phyloP scores from a whole-genome alignment of 179 eudicot genomes.

The Amaranthus tricolor region DNA sequence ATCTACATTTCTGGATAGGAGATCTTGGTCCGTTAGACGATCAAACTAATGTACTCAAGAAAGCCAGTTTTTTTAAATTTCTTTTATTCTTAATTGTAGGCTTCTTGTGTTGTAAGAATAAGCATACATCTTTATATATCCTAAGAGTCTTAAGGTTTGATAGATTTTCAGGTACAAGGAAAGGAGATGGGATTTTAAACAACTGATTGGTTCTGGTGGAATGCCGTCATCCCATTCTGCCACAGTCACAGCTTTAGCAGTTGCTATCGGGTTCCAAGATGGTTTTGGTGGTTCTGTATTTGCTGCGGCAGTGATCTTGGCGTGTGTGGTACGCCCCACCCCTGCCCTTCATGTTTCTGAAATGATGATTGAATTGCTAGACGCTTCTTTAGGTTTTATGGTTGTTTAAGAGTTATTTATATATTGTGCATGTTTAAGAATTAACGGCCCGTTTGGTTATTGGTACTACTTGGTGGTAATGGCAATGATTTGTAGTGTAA shows the following conservation, averaged over 20 bases:
- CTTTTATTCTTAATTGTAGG: neutral
- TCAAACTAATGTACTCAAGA: neutral
- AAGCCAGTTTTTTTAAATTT: neutral
- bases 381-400: neutral
- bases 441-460: neutral
- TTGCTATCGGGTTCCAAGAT: constrained; percentile 70
- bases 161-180: constrained; percentile 79
- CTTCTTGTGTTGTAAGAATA: neutral
- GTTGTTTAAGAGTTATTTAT: neutral
- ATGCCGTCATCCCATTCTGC: constrained; percentile 99
- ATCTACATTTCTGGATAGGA: neutral
- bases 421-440: constrained; percentile 9
- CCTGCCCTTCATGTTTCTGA: constrained; percentile 3
- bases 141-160: constrained; percentile 28
- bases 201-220: constrained; percentile 86
- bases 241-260: constrained; percentile 87
- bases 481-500: too few species aligned
- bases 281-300: constrained; percentile 75
- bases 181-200: constrained; percentile 75
- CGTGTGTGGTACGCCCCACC: constrained; percentile 72
- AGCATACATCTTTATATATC: constrained; percentile 9
- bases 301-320: constrained; percentile 68
- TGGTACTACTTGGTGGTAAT: too few species aligned
- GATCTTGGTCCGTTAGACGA: neutral
- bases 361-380: neutral